Conservation (phyloP, 78 protist species). For the Speleostelium caveatum region DNA sequence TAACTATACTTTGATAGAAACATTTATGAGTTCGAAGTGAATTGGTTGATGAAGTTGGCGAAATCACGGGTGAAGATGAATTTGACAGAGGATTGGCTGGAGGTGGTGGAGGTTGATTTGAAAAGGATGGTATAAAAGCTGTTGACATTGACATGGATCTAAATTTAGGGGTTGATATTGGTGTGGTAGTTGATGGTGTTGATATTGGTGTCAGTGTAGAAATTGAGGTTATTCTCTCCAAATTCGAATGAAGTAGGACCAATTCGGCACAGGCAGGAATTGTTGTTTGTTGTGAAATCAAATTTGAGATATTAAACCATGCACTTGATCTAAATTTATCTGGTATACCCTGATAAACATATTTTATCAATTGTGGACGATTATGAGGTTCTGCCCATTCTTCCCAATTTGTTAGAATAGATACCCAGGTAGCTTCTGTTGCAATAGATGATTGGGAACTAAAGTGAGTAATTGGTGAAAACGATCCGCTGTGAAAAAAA, state of each 20-base stretch:
- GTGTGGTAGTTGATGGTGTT: conserved; percentile 30
- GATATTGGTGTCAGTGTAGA: conserved; percentile 35
- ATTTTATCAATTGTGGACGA: conserved; percentile 12
- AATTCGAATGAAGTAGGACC: background rate
- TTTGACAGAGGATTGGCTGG: background rate
- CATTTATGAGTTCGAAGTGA: conserved; percentile 43
- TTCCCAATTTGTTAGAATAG: conserved; percentile 56
- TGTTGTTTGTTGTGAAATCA: conserved; percentile 26
- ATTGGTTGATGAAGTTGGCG: background rate
- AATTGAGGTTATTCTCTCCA: background rate
- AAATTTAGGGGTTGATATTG: conserved; percentile 2
- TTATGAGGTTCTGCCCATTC: conserved; percentile 67
- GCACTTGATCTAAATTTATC: conserved; percentile 37
- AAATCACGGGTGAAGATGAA: background rate
- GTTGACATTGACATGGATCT: background rate
- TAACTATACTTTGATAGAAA: conserved; percentile 58
- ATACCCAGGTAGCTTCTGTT: conserved; percentile 50
- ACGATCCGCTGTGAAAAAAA: background rate
- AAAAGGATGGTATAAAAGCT: background rate
- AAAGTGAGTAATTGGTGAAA: background rate
- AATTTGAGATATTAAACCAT: conserved; percentile 63
- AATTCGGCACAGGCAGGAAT: conserved; percentile 56
- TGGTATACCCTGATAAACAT: conserved; percentile 70
- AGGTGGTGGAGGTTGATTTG: no score
- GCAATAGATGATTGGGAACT: conserved; percentile 7